Base-by-base conservation (phyloP, 345 rosid species). In the Citropsis articulata region DNA sequence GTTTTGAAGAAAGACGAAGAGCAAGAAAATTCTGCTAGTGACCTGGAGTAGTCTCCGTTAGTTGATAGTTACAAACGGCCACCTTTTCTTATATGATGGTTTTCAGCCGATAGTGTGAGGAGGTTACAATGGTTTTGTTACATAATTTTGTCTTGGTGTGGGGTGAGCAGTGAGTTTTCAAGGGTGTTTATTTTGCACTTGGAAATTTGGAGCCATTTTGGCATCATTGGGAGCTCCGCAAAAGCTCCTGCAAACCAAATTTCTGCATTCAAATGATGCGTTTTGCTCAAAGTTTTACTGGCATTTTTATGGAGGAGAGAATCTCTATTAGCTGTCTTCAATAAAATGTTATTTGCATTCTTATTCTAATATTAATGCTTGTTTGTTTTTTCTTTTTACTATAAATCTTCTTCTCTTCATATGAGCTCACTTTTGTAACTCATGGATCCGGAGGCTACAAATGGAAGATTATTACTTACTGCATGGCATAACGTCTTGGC, bases 81-180 rank as follows among this genome's bases (percentile, higher is more conserved):
- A 63, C 75, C 35, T 65, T 72, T 62, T 69, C 65, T 75, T 42
- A 48, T 36, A 64, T 55, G 71, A 53, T 68, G 57, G 21, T 19
- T 50, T 40, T 68, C 27, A 70, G 42, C 30, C 25, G 69, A 35
- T 57, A 30, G 71, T 63, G 30, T 13, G 69, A 38, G 82, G 75
- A 59, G 40, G 81, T 80, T 80, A 78, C 87, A 61, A 28, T 71
- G 27, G 79, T 83, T 83, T 79, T 79, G 86, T 82, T 74, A 55
- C 53, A 81, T 72, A 72, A 38, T 55, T 74, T 79, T 72, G 83
- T 81, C 77, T 60, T 60, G 45, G 71, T 9, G 81, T 75, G 78
- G 61, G 31, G 71, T 18, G 53, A 70, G 81, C 6, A 18, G 57
- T 5, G 57, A 53, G 57, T 53, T 71, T 75, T 21, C 75, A 22